A percentile compares a stretch with the other conserved stretches of the same genome.
Evolutionary conservation across 129 eudicot species (phyloP).

Genomic region (Centella asiatica): DNA sequence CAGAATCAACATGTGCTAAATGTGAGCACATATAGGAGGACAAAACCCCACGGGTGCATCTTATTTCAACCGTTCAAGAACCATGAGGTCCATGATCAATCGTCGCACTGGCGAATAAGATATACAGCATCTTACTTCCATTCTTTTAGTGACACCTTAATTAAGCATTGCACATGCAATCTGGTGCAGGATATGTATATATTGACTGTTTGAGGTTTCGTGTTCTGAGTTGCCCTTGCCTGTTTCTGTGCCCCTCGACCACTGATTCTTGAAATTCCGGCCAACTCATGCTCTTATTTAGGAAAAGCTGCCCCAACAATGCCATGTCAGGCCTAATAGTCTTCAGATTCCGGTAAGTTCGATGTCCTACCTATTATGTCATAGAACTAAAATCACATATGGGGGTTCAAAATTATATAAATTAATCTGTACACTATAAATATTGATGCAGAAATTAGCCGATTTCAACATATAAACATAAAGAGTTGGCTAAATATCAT

Average conservation of each 20-base stretch:
- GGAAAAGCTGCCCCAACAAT: constrained; percentile 67
- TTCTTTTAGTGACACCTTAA: constrained; percentile 14
- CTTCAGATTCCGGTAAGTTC: constrained; percentile 65
- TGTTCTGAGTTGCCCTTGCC: constrained; percentile 64
- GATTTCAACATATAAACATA: neutral
- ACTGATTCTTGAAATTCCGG: constrained; percentile 58
- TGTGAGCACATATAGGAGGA: constrained; percentile 11
- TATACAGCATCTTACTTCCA: constrained; percentile 8
- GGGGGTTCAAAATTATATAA: neutral
- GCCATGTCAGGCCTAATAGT: constrained; percentile 92
- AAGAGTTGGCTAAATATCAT: neutral
- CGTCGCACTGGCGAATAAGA: constrained; percentile 1
- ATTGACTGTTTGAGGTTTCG: constrained; percentile 66
- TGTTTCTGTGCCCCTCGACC: constrained; percentile 63
- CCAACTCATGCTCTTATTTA: constrained; percentile 76
- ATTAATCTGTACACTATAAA: no score
- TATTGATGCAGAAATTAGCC: no score
- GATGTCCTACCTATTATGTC: constrained; percentile 73
- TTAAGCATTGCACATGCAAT: constrained; percentile 82
- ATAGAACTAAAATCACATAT: neutral
- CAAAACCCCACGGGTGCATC: constrained; percentile 11
- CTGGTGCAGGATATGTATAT: constrained; percentile 93
- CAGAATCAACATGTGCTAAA: constrained; percentile 5
- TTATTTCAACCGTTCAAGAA: constrained; percentile 23
- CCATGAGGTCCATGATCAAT: constrained; percentile 16